These are phyloP conservation scores for Penicillium salamii DNA, from an alignment of 495 filamentous ascomycete species.

Conservation along the genomic window DNA sequence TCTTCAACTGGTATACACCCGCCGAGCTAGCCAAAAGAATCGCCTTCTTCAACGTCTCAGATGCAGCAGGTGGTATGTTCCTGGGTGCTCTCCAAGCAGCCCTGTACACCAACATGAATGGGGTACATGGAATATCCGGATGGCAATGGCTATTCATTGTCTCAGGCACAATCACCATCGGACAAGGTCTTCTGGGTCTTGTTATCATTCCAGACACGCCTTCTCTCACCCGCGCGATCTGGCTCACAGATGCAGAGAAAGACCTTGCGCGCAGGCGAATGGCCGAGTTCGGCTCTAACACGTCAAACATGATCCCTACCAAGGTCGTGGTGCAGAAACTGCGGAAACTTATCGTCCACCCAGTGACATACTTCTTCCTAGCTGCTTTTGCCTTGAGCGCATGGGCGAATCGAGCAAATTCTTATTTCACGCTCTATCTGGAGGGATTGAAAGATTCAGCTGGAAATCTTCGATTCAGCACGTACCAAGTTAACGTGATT, in stretches of 20 bases:
- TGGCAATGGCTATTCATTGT: slow-evolving; percentile 24
- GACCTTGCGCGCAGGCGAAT: slow-evolving; percentile 10
- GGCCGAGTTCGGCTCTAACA: slow-evolving; percentile 10
- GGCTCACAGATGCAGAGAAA: slow-evolving; percentile 14
- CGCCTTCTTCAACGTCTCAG: slow-evolving; percentile 17
- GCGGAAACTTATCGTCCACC: slow-evolving; percentile 1
- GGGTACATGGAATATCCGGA: slow-evolving; percentile 10
- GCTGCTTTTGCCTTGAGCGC: slow-evolving; percentile 10
- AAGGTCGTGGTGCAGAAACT: slow-evolving; percentile 7
- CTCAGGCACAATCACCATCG: slow-evolving; percentile 15
- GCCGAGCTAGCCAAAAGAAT: slow-evolving; percentile 13
- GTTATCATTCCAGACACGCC: slow-evolving; percentile 17
- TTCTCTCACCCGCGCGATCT: slow-evolving; percentile 13
- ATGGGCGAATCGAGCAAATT: slow-evolving; percentile 17
- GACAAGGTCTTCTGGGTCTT: slow-evolving; percentile 14
- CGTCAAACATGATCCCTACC: slow-evolving; percentile 13
- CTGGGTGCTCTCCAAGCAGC: slow-evolving; percentile 14
- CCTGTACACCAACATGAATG: slow-evolving; percentile 18
- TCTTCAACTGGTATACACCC: slow-evolving; percentile 22
- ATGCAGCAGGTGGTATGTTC: slow-evolving; percentile 18
- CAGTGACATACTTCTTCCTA: slow-evolving; percentile 13
- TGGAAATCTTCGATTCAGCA: slow-evolving; percentile 10
- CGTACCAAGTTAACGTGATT: slow-evolving; percentile 37
- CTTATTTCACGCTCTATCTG: slow-evolving; percentile 17
- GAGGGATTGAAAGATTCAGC: slow-evolving; percentile 6